phyloP scores from a whole-genome alignment of 2,329 filamentous ascomycete genomes.

The Scedosporium boydii region DNA sequence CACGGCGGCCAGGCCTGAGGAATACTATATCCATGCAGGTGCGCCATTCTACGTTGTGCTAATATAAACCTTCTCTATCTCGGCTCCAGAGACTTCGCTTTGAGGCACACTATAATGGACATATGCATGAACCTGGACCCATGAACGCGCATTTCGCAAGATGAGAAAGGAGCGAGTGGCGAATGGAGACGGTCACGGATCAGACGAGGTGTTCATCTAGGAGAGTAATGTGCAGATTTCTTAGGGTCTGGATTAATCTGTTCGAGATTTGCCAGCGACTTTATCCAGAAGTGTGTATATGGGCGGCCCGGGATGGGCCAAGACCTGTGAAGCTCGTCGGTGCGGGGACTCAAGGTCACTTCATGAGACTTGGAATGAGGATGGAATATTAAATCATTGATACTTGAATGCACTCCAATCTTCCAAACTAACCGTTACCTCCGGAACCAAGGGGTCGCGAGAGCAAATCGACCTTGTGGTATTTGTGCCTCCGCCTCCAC shows the following conservation, averaged over 20 bases:
- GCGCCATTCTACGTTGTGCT: background rate
- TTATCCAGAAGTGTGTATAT: background rate
- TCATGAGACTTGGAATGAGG: no score
- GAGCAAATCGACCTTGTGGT: no score
- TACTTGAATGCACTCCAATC: no score
- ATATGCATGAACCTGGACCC: background rate
- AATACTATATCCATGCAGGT: background rate
- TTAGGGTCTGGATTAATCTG: background rate
- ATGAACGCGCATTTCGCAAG: background rate
- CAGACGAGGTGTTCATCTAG: background rate
- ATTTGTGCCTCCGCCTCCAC: no score
- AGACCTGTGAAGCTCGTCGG: background rate
- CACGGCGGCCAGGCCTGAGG: background rate
- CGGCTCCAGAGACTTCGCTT: background rate
- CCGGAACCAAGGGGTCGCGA: no score
- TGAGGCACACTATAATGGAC: background rate
- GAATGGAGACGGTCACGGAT: background rate
- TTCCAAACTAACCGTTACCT: no score
- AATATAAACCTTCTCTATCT: background rate
- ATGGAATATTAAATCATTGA: no score
- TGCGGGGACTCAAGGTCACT: background rate
- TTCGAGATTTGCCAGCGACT: slow-evolving; percentile 1
- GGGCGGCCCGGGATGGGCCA: background rate
- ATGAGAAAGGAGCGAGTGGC: background rate
- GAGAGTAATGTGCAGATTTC: background rate